These are phyloP conservation scores for Penicillium sp. DNA, from an alignment of 2,329 filamentous ascomycete genomes.

Conservation along the genomic window DNA sequence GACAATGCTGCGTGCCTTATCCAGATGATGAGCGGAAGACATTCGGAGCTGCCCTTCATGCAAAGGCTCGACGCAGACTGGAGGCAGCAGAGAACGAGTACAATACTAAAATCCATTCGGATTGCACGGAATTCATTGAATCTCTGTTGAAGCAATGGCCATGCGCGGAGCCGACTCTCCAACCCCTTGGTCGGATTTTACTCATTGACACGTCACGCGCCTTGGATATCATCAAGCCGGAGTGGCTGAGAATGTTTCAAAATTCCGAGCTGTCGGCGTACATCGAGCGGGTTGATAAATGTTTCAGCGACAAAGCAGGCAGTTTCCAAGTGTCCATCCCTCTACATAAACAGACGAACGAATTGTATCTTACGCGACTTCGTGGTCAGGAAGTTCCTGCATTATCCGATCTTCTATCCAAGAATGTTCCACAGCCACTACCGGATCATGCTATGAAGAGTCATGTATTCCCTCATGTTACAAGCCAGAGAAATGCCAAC, in stretches of 20 bases:
- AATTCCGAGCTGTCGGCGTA: conserved; percentile 48
- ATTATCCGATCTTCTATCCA: conserved; percentile 15
- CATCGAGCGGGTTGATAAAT: conserved; percentile 40
- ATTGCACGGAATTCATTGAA: no score
- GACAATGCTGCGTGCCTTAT: background rate
- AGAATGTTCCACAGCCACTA: background rate
- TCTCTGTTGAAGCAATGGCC: no score
- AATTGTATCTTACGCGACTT: background rate
- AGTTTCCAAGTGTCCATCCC: background rate
- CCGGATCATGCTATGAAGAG: background rate
- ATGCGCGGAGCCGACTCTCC: no score
- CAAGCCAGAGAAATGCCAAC: background rate
- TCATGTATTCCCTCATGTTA: background rate
- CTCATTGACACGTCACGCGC: conserved; percentile 37
- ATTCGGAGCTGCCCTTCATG: background rate
- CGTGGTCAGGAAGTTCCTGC: background rate
- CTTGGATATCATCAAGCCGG: conserved; percentile 36
- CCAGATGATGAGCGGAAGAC: background rate
- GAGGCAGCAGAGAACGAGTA: no score
- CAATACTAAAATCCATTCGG: no score
- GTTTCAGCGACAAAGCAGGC: conserved; percentile 29
- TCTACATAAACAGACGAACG: background rate
- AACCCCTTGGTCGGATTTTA: no score
- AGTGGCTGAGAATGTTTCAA: conserved; percentile 49
- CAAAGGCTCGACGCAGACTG: no score